A percentile compares a stretch with the other conserved stretches of the same genome.
phyloP scores from a whole-genome alignment of 345 rosid genomes.

The Brassica juncea region DNA sequence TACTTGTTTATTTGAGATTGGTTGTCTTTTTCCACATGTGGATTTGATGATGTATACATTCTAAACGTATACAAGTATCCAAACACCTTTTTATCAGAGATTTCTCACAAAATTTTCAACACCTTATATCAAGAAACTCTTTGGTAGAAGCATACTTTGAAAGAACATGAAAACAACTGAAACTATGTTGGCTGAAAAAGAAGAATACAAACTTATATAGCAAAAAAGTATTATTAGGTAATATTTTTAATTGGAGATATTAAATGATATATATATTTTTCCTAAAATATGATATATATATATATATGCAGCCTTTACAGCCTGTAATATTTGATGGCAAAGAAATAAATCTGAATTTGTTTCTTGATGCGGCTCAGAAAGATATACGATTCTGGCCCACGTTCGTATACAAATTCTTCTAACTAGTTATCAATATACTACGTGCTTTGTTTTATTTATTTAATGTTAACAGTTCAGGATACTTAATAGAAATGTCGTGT shows the following conservation, averaged over 20 bases:
- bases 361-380: not conserved
- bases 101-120: conserved; percentile 10
- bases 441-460: not conserved
- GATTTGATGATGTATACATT: conserved; percentile 1
- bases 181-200: not conserved
- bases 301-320: not conserved
- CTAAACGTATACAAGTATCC: conserved; percentile 1
- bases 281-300: not conserved
- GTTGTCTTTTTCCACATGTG: not conserved
- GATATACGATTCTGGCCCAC: conserved; percentile 1
- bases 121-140: conserved; percentile 1
- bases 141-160: not conserved
- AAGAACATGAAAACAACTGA: conserved; percentile 14
- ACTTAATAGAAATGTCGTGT: too few species aligned
- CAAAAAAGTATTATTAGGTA: not conserved
- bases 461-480: too few species aligned
- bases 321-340: not conserved
- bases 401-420: not conserved
- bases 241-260: too few species aligned
- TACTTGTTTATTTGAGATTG: not conserved
- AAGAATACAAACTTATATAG: not conserved
- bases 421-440: not conserved
- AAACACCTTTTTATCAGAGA: conserved; percentile 14
- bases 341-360: not conserved
- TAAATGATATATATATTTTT: too few species aligned